A percentile compares a stretch with the other conserved stretches of the same genome.
These are phyloP conservation scores for Sclerotinia spermophila DNA, from an alignment of 2,329 filamentous ascomycete genomes.

Conservation along the genomic window DNA sequence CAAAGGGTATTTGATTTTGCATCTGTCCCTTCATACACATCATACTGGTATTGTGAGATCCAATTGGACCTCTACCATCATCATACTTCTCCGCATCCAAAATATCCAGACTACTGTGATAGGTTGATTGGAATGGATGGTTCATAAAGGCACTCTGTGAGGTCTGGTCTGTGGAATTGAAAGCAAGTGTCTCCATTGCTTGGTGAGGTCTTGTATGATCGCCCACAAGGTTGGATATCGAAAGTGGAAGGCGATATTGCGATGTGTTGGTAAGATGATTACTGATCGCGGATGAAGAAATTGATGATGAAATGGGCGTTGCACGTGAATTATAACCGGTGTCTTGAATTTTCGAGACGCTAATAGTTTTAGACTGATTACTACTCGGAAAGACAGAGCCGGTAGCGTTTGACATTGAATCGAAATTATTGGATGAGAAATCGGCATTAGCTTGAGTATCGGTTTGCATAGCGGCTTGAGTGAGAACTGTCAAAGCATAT, in stretches of 20 bases:
- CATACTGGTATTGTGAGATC: slow-evolving; percentile 20
- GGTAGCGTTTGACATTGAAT: slow-evolving; percentile 8
- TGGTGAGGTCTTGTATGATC: slow-evolving; percentile 15
- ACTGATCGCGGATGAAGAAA: slow-evolving; percentile 18
- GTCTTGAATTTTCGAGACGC: neutral
- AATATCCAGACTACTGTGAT: slow-evolving; percentile 36
- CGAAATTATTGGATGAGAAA: neutral
- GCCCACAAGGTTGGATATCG: slow-evolving; percentile 11
- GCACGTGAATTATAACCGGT: slow-evolving; percentile 6
- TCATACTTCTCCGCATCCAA: slow-evolving; percentile 48
- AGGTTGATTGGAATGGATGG: slow-evolving; percentile 20
- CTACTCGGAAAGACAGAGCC: slow-evolving; percentile 3
- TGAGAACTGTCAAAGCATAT: slow-evolving; percentile 32
- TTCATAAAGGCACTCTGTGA: slow-evolving; percentile 25
- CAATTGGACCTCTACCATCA: slow-evolving; percentile 35
- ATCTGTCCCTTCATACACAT: slow-evolving; percentile 16
- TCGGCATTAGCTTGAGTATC: slow-evolving; percentile 2
- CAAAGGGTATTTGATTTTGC: slow-evolving; percentile 29
- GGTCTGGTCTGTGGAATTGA: slow-evolving; percentile 15
- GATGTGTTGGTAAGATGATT: slow-evolving; percentile 19
- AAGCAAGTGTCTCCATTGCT: slow-evolving; percentile 30
- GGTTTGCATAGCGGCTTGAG: slow-evolving; percentile 30
- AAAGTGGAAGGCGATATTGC: neutral
- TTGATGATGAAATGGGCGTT: neutral
- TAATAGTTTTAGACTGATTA: neutral